Evolutionary conservation across 768 basidiomycete species (phyloP).

Genomic region (Ramaria rubella): DNA sequence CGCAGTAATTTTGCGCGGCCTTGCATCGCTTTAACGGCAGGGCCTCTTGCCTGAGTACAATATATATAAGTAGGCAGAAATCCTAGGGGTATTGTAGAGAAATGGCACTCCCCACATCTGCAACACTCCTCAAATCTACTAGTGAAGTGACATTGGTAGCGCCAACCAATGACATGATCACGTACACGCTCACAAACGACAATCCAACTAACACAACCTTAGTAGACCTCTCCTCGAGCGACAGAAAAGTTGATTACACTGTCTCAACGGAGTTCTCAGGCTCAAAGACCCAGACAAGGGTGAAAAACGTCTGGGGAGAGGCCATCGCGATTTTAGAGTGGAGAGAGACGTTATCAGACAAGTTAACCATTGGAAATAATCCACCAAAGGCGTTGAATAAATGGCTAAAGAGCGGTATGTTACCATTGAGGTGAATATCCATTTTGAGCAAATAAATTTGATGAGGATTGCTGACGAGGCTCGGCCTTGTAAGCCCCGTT

Average conservation of each 20-base stretch:
- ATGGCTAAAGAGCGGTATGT: constrained; percentile 36
- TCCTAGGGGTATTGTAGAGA: too few species aligned
- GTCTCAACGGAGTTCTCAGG: constrained; percentile 30
- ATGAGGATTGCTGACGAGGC: background rate
- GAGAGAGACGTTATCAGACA: constrained; percentile 32
- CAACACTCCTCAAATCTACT: background rate
- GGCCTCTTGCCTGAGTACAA: too few species aligned
- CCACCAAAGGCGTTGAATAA: constrained; percentile 26
- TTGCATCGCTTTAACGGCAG: too few species aligned
- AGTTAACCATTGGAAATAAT: constrained; percentile 30
- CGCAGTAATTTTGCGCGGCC: too few species aligned
- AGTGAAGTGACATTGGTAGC: background rate
- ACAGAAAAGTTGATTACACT: constrained; percentile 30
- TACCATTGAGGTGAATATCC: constrained; percentile 28
- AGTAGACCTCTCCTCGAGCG: constrained; percentile 15
- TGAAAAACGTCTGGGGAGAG: constrained; percentile 28
- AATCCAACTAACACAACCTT: constrained; percentile 39
- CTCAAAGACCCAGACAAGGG: constrained; percentile 27
- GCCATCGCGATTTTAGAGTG: constrained; percentile 34
- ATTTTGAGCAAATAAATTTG: background rate
- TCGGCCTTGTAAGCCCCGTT: constrained; percentile 27
- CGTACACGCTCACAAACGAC: constrained; percentile 28
- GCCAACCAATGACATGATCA: background rate
- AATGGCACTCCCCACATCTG: too few species aligned
- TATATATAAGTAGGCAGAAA: too few species aligned